phyloP scores from a whole-genome alignment of 2,329 filamentous ascomycete species.

The Sporothrix variecibatus region DNA sequence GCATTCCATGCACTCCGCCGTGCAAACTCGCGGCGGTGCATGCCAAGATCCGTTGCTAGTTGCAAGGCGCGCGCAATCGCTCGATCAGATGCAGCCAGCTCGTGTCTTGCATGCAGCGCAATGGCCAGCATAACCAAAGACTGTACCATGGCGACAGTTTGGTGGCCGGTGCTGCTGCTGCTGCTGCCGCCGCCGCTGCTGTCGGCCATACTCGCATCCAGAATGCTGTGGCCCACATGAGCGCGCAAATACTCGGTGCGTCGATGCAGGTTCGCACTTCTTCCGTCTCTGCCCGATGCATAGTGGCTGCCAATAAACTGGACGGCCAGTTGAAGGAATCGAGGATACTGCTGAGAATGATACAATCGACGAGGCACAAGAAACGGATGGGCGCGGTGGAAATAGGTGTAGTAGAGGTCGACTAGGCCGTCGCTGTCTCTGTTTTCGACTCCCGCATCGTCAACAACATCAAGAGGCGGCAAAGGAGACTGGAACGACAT shows the following conservation, averaged over 20 bases:
- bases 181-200: background rate
- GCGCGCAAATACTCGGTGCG: background rate
- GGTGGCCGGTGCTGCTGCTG: background rate
- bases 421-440: slow-evolving; percentile 11
- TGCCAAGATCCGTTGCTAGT: slow-evolving; percentile 15
- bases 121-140: slow-evolving; percentile 12
- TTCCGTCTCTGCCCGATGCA: no score
- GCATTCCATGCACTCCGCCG: background rate
- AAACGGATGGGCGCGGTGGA: slow-evolving; percentile 22
- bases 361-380: slow-evolving; percentile 20
- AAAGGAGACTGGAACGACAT: background rate
- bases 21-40: slow-evolving; percentile 7
- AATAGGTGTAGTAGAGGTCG: slow-evolving; percentile 24
- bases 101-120: slow-evolving; percentile 15
- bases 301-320: slow-evolving; percentile 26
- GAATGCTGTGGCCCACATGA: background rate
- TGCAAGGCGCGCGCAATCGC: background rate
- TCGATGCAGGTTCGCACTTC: background rate
- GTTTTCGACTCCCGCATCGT: no score
- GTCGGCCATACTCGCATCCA: background rate
- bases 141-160: slow-evolving; percentile 10
- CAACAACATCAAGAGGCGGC: background rate
- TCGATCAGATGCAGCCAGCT: slow-evolving; percentile 1
- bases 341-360: background rate
- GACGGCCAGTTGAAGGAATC: slow-evolving; percentile 17